Evolutionary conservation across 1,284 basidiomycete genomes (phyloP).

Genomic region (Sparassis latifolia): DNA sequence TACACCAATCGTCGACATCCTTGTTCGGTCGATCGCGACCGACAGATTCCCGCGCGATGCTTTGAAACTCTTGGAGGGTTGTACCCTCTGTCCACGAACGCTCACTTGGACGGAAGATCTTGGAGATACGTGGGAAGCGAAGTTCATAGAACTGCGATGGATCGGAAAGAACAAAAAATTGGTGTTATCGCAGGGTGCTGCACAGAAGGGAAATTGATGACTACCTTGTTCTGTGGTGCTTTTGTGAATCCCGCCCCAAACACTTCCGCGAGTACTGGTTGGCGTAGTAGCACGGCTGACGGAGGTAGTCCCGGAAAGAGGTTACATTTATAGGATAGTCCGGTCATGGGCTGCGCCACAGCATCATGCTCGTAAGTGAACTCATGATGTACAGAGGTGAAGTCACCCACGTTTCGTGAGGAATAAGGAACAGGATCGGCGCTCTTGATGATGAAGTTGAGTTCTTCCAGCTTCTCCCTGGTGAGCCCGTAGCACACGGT

Average conservation of each 20-base stretch:
- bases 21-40: constrained; percentile 42
- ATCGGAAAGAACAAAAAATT: not conserved
- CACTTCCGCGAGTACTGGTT: constrained; percentile 66
- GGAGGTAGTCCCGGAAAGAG: constrained; percentile 40
- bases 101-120: constrained; percentile 54
- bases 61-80: constrained; percentile 40
- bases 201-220: constrained; percentile 14
- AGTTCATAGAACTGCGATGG: constrained; percentile 65
- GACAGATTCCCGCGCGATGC: constrained; percentile 42
- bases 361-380: not conserved
- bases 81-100: constrained; percentile 56
- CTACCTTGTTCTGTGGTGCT: constrained; percentile 45
- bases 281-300: constrained; percentile 53
- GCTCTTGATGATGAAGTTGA: constrained; percentile 60
- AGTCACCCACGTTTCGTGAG: constrained; percentile 5
- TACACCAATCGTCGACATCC: constrained; percentile 33
- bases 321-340: constrained; percentile 47
- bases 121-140: constrained; percentile 74
- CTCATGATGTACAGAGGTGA: not conserved
- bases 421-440: constrained; percentile 34
- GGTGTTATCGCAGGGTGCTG: not conserved
- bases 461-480: constrained; percentile 58
- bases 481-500: constrained; percentile 66
- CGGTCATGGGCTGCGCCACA: constrained; percentile 10
- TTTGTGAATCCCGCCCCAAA: constrained; percentile 81